Evolutionary conservation across 176 grass and related monocot genomes (phyloP), one percentile per base, ranked within the genome.

Genomic region (Stipa capillata): DNA sequence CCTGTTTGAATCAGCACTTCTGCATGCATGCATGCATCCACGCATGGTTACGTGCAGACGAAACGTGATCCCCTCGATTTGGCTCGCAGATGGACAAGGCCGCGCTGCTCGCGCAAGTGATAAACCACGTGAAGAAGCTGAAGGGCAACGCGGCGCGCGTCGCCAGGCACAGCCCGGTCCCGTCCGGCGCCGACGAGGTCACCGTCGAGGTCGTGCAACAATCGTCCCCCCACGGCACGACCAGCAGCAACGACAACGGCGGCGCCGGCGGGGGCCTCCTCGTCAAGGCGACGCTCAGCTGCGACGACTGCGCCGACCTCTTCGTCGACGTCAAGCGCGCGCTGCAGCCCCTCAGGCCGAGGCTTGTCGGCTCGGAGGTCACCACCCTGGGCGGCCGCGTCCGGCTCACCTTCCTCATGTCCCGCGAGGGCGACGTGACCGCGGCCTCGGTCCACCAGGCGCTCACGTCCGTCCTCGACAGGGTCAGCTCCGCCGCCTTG

Each of bases 31-130:
- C n/a, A n/a, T n/a, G n/a, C n/a, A n/a, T n/a, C n/a, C n/a, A n/a
- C n/a, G n/a, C 14, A 18, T 34, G 5, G 5, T 24, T 66, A 40
- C 36, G n/a, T 25, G 13, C 33, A 11, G 34, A n/a, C 60, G 43
- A 65, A 65, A 24, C 64, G 11, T 44, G 42, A 69, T 31, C 8
- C n/a, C 9, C 6, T 29, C 42, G 0, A 5, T 32, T n/a, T 36
- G 62, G 18, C 23, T 37, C 29, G 77, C 90, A 99, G 97, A 78
- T 96, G 83, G 97, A 99, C 78, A 99, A 99, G 62, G 92, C 92
- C 5, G 92, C 92, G 56, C 66, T 99, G 39, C 89, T 96, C 6
- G 90, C 92, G 0, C 74, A 99, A 29, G 97, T 99, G 36, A 91
- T 99, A 42, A 66, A 81, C 71, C 92, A 89, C 61, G 88, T 99